These are phyloP conservation scores for Cadophora gregata DNA, from an alignment of 2,329 filamentous ascomycete species.

Conservation along the genomic window DNA sequence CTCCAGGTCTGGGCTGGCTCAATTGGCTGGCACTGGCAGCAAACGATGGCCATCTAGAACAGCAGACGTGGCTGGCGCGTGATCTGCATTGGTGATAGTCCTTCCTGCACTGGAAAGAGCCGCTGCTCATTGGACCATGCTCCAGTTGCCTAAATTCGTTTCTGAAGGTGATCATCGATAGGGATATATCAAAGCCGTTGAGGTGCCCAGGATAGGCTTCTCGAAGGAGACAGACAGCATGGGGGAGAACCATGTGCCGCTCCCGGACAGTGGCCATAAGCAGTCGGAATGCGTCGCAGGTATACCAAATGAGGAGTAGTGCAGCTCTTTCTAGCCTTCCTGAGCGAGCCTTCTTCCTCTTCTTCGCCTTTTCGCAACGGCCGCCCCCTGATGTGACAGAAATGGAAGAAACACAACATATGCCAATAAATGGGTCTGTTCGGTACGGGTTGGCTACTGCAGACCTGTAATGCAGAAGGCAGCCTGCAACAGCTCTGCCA, in stretches of 20 bases:
- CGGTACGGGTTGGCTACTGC: not conserved
- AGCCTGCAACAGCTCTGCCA: constrained; percentile 11
- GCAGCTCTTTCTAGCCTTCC: constrained; percentile 12
- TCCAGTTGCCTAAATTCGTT: constrained; percentile 42
- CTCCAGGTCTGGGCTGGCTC: not conserved
- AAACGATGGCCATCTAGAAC: constrained; percentile 33
- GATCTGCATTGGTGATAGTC: constrained; percentile 41
- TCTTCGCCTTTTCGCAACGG: constrained; percentile 16
- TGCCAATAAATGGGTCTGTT: constrained; percentile 15
- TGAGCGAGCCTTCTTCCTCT: constrained; percentile 1
- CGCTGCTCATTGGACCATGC: constrained; percentile 26
- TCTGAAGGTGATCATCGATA: constrained; percentile 38
- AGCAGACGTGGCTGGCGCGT: constrained; percentile 42
- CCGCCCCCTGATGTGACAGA: constrained; percentile 18
- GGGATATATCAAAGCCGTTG: constrained; percentile 42
- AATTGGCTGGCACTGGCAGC: constrained; percentile 20
- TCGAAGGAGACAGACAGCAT: constrained; percentile 31
- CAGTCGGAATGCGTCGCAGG: constrained; percentile 34
- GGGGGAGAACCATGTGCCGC: constrained; percentile 36
- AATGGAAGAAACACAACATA: not conserved
- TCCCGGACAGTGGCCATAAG: constrained; percentile 35
- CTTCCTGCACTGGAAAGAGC: constrained; percentile 17
- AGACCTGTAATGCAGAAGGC: not conserved
- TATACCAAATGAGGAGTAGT: constrained; percentile 34
- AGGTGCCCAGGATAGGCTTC: constrained; percentile 25